Evolutionary conservation across 2,329 filamentous ascomycete species (phyloP).

Genomic region (Ceratocystis lukuohia): DNA sequence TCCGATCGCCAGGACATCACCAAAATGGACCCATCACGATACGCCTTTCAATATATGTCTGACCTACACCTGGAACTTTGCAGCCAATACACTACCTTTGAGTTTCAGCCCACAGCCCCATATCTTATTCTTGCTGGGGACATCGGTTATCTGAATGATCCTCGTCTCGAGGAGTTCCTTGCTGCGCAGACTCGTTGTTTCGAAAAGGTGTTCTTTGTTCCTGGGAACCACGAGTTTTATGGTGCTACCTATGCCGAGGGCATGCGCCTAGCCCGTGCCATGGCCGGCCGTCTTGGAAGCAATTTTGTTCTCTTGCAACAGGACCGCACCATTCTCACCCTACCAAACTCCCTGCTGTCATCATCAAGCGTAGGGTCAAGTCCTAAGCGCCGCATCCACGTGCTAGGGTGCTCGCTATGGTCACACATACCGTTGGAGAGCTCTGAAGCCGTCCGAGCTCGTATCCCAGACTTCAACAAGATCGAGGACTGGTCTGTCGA

Average conservation of each 20-base stretch:
- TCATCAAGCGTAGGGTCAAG: neutral
- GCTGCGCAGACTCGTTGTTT: slow-evolving; percentile 30
- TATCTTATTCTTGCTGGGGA: slow-evolving; percentile 38
- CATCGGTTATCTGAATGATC: slow-evolving; percentile 29
- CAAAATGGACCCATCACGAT: slow-evolving; percentile 7
- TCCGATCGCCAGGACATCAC: slow-evolving; percentile 9
- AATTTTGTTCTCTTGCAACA: slow-evolving; percentile 34
- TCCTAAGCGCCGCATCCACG: slow-evolving; percentile 11
- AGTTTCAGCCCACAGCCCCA: slow-evolving; percentile 30
- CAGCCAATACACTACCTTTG: slow-evolving; percentile 32
- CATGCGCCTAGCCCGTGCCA: slow-evolving; percentile 27
- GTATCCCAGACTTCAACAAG: slow-evolving; percentile 40
- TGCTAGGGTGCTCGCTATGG: slow-evolving; percentile 47
- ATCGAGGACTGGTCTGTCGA: slow-evolving; percentile 40
- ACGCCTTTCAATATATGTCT: slow-evolving; percentile 27
- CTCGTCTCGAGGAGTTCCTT: slow-evolving; percentile 31
- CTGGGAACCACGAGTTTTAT: slow-evolving; percentile 45
- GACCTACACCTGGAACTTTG: slow-evolving; percentile 38
- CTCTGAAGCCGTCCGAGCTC: slow-evolving; percentile 29
- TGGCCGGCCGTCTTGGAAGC: slow-evolving; percentile 30
- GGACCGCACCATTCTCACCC: slow-evolving; percentile 26
- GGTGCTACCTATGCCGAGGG: slow-evolving; percentile 29
- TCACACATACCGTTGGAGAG: slow-evolving; percentile 34
- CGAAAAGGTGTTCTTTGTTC: slow-evolving; percentile 34
- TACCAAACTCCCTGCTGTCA: slow-evolving; percentile 20